These are phyloP conservation scores for Balamuthia mandrillaris DNA, from an alignment of 208 protist species.

Conservation along the genomic window DNA sequence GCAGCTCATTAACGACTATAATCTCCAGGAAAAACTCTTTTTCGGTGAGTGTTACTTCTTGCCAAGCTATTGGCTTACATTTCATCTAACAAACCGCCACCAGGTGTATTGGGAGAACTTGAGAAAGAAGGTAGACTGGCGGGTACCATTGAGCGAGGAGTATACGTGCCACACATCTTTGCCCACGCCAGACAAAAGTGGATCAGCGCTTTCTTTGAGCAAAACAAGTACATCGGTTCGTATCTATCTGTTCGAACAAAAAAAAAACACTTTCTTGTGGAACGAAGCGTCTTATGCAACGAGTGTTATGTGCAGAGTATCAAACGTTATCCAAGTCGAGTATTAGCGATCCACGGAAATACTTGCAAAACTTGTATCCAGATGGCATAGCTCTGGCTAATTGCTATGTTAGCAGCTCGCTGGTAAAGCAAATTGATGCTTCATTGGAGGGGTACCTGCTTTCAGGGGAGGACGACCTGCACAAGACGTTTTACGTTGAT, in stretches of 20 bases:
- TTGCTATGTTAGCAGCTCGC: background rate
- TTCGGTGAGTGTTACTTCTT: background rate
- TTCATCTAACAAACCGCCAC: background rate
- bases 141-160: conserved; percentile 45
- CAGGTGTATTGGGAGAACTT: conserved; percentile 27
- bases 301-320: conserved; percentile 35
- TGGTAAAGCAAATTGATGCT: conserved; percentile 29
- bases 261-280: too few relatives aligned
- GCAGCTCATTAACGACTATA: background rate
- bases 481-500: background rate
- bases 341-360: background rate
- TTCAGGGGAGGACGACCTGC: too few relatives aligned
- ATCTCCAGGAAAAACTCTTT: background rate
- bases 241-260: background rate
- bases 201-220: conserved; percentile 49
- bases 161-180: conserved; percentile 39
- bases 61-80: background rate
- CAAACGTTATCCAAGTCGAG: background rate
- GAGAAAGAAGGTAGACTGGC: conserved; percentile 13
- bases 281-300: too few relatives aligned
- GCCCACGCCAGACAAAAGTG: conserved; percentile 18
- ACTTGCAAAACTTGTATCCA: background rate
- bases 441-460: too few relatives aligned
- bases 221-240: conserved; percentile 49
- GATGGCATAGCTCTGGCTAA: conserved; percentile 8